Percentiles rank a stretch among this genome's conserved stretches.
Conservation (phyloP, 495 filamentous ascomycete species). For the Penicillium soppii region DNA sequence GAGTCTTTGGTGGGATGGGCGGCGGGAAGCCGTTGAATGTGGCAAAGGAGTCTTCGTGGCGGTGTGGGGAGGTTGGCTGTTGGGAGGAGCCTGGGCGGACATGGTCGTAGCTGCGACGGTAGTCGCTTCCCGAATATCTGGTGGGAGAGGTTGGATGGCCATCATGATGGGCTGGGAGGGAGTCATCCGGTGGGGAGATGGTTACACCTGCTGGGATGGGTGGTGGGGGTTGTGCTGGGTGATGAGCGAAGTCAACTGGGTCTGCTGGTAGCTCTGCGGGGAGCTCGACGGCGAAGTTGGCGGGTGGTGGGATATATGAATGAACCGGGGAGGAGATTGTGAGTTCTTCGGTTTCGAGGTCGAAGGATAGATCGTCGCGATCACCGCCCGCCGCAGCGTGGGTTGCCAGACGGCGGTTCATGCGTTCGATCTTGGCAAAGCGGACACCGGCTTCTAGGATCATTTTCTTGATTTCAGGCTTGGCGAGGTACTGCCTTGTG, state of each 20-base stretch:
- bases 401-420: conserved; percentile 49
- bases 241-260: conserved; percentile 34
- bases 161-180: conserved; percentile 35
- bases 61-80: conserved; percentile 41
- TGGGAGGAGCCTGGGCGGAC: conserved; percentile 32
- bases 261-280: conserved; percentile 70
- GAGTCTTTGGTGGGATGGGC: conserved; percentile 83
- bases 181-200: conserved; percentile 29
- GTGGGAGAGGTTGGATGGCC: conserved; percentile 21
- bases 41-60: conserved; percentile 44
- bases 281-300: conserved; percentile 59
- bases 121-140: conserved; percentile 35
- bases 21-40: conserved; percentile 58
- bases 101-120: conserved; percentile 37
- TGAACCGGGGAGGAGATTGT: conserved; percentile 7
- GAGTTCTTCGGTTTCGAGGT: conserved; percentile 27
- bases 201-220: conserved; percentile 28
- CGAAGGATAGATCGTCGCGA: conserved; percentile 26
- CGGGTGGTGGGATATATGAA: conserved; percentile 27
- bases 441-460: conserved; percentile 75
- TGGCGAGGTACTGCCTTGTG: conserved; percentile 79
- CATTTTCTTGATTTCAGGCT: conserved; percentile 69
- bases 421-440: conserved; percentile 77
- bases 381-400: conserved; percentile 39
- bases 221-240: conserved; percentile 25